A percentile compares a stretch with the other conserved stretches of the same genome.
Conservation (phyloP, 1,284 basidiomycete species). For the Irpex sp. region DNA sequence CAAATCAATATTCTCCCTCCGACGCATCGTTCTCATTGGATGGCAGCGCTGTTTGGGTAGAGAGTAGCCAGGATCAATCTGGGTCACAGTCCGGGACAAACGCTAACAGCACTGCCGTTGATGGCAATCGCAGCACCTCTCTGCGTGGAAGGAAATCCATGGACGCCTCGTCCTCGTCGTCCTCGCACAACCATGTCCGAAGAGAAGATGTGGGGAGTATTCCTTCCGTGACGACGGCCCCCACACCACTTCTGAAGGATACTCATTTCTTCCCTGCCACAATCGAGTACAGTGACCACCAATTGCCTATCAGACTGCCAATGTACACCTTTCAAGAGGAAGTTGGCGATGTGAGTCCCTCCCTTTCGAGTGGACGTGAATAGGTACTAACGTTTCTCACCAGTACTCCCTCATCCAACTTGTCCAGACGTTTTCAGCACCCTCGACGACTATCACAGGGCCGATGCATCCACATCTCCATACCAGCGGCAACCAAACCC, state of each 20-base stretch:
- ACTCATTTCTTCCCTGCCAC: constrained; percentile 91
- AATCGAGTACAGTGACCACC: constrained; percentile 76
- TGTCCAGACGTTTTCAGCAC: constrained; percentile 82
- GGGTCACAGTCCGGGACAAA: constrained; percentile 17
- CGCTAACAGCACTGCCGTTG: constrained; percentile 15
- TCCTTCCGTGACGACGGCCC: constrained; percentile 16
- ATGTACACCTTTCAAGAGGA: constrained; percentile 87
- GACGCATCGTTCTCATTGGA: constrained; percentile 70
- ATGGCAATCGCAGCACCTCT: constrained; percentile 18
- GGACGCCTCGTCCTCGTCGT: constrained; percentile 68
- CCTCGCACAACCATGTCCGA: constrained; percentile 41
- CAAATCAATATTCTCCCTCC: constrained; percentile 49
- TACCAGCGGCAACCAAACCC: constrained; percentile 86
- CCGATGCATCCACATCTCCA: constrained; percentile 91
- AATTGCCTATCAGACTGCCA: constrained; percentile 84
- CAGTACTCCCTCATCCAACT: constrained; percentile 93
- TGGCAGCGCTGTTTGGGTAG: constrained; percentile 77
- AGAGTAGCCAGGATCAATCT: constrained; percentile 42
- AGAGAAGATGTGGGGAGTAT: constrained; percentile 18
- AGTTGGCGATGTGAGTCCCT: constrained; percentile 82
- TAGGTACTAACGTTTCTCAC: not conserved
- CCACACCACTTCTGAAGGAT: constrained; percentile 63
- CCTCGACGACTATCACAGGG: constrained; percentile 60
- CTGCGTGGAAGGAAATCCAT: constrained; percentile 60
- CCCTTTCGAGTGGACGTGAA: constrained; percentile 3